phyloP scores from a whole-genome alignment of 1,139 yeast genomes.

The Protomyces lactucae-debilis region DNA sequence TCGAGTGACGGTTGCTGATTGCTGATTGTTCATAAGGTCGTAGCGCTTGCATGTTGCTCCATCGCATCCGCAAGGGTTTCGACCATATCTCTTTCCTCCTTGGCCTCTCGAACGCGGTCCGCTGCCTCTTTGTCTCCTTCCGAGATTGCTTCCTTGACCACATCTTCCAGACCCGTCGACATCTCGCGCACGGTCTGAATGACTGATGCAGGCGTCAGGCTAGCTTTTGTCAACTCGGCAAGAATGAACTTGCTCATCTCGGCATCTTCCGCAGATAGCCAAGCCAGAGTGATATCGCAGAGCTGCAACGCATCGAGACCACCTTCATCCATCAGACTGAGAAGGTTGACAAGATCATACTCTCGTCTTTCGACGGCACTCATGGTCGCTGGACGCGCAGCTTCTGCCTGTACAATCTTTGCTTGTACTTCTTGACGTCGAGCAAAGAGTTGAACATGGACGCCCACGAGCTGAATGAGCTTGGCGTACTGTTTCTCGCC shows the following conservation, averaged over 20 bases:
- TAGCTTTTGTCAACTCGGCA: neutral
- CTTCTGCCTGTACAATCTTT: slow-evolving; percentile 16
- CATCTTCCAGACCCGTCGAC: neutral
- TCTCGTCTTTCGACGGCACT: slow-evolving; percentile 30
- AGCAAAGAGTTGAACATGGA: slow-evolving; percentile 26
- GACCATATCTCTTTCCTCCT: slow-evolving; percentile 11
- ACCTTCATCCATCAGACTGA: slow-evolving; percentile 34
- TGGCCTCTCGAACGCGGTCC: neutral
- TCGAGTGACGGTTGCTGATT: too few relatives aligned
- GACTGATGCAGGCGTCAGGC: neutral
- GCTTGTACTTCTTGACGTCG: slow-evolving; percentile 26
- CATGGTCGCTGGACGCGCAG: slow-evolving; percentile 10
- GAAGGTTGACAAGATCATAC: slow-evolving; percentile 33
- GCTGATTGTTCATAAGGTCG: too few relatives aligned
- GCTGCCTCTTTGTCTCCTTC: neutral
- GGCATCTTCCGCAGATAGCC: slow-evolving; percentile 37
- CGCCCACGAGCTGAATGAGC: slow-evolving; percentile 31
- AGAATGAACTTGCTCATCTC: neutral
- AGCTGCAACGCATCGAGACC: slow-evolving; percentile 35
- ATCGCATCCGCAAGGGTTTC: neutral
- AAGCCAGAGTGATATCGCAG: slow-evolving; percentile 36
- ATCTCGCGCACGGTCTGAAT: neutral
- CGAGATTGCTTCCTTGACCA: neutral
- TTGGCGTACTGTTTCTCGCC: slow-evolving; percentile 35
- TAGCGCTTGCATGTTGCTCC: too few relatives aligned